A percentile compares a stretch with the other conserved stretches of the same genome.
These are phyloP conservation scores for Phytophthora sojae DNA, from an alignment of 352 stramenopile genomes.

Conservation along the genomic window DNA sequence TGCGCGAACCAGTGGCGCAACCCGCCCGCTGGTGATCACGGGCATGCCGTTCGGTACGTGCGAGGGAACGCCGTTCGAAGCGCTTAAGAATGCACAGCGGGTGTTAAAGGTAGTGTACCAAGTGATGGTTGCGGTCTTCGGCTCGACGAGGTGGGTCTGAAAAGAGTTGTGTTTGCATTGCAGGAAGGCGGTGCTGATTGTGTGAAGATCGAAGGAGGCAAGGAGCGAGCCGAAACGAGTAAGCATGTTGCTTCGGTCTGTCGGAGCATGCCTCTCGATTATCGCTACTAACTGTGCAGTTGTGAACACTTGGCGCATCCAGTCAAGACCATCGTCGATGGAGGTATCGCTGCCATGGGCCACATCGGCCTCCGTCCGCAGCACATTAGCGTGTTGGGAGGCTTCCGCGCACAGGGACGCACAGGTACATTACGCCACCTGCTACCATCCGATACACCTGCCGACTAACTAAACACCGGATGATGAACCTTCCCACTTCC, in stretches of 20 bases:
- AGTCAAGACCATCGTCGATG: slow-evolving; percentile 81
- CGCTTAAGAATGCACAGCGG: slow-evolving; percentile 95
- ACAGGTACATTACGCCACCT: too few species aligned
- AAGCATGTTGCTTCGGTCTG: slow-evolving; percentile 1
- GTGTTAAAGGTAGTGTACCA: slow-evolving; percentile 79
- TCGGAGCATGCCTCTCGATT: background rate
- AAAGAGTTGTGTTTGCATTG: background rate
- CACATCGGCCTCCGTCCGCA: slow-evolving; percentile 98
- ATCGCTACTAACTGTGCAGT: background rate
- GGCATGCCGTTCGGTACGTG: slow-evolving; percentile 99
- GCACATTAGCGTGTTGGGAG: slow-evolving; percentile 94
- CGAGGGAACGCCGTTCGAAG: slow-evolving; percentile 91
- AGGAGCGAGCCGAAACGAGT: slow-evolving; percentile 81
- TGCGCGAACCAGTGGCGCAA: slow-evolving; percentile 81
- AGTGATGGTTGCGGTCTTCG: background rate
- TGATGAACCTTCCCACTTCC: too few species aligned
- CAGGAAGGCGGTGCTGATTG: slow-evolving; percentile 97
- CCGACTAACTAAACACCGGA: too few species aligned
- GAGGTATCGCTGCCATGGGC: slow-evolving; percentile 97
- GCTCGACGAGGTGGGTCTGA: background rate
- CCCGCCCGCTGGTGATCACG: slow-evolving; percentile 93
- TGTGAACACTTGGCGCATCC: background rate
- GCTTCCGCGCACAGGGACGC: slow-evolving; percentile 96
- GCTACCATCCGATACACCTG: too few species aligned
- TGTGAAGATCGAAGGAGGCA: slow-evolving; percentile 98